Percentiles rank a stretch among this genome's conserved stretches.
Conservation (phyloP, 2,329 filamentous ascomycete genomes). For the Verticillium klebahnii region DNA sequence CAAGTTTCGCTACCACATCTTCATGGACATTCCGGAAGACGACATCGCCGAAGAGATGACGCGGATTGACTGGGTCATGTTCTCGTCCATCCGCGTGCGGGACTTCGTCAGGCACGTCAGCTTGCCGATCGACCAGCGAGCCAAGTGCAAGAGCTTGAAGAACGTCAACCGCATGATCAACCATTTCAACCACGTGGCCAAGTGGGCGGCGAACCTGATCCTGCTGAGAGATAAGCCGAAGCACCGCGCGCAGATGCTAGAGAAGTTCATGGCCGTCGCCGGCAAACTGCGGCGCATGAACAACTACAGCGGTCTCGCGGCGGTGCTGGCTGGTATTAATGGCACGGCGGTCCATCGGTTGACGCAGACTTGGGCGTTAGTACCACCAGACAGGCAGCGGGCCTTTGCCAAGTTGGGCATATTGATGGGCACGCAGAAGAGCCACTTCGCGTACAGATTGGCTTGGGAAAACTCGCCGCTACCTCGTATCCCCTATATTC, state of each 20-base stretch:
- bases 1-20: slow-evolving; percentile 83
- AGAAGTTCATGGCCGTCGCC: slow-evolving; percentile 93
- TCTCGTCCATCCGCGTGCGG: slow-evolving; percentile 86
- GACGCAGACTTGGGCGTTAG: slow-evolving; percentile 70
- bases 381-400: slow-evolving; percentile 68
- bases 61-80: slow-evolving; percentile 97
- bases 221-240: slow-evolving; percentile 93
- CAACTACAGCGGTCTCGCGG: slow-evolving; percentile 96
- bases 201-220: slow-evolving; percentile 79
- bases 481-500: slow-evolving; percentile 89
- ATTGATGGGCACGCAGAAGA: slow-evolving; percentile 89
- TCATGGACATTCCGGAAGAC: slow-evolving; percentile 83
- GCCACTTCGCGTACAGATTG: slow-evolving; percentile 90
- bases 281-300: slow-evolving; percentile 82
- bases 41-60: slow-evolving; percentile 88
- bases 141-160: slow-evolving; percentile 69
- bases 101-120: slow-evolving; percentile 92
- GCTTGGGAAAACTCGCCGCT: slow-evolving; percentile 94
- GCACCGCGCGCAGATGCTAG: slow-evolving; percentile 83
- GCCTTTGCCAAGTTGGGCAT: slow-evolving; percentile 85
- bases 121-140: slow-evolving; percentile 64
- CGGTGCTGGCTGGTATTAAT: slow-evolving; percentile 88
- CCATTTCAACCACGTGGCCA: slow-evolving; percentile 83
- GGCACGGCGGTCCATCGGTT: slow-evolving; percentile 82
- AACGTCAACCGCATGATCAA: slow-evolving; percentile 94